Conservation (phyloP, 345 rosid genomes). For the Passiflora organensis region DNA sequence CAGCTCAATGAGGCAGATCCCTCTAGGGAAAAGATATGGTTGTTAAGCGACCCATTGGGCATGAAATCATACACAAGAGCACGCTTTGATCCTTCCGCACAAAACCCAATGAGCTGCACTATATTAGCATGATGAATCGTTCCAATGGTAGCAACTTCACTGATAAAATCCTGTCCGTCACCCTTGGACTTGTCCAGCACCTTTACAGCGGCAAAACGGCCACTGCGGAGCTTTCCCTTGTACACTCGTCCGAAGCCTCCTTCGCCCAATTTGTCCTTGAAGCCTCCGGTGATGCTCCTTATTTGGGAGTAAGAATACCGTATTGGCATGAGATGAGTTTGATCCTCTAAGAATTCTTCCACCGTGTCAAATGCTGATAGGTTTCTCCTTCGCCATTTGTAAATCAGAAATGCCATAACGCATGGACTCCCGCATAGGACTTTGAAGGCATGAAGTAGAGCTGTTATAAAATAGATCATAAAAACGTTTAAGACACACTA, state of each 20-base stretch:
- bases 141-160: conserved; percentile 3
- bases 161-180: conserved; percentile 1
- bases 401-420: not conserved
- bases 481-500: no score
- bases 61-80: conserved; percentile 2
- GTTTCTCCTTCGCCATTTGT: not conserved
- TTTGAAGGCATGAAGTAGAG: not conserved
- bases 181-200: not conserved
- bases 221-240: not conserved
- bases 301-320: not conserved
- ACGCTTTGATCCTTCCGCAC: not conserved
- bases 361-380: not conserved
- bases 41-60: conserved; percentile 1
- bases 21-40: not conserved
- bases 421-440: not conserved
- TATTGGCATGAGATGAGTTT: not conserved
- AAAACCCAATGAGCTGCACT: not conserved
- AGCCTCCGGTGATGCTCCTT: not conserved
- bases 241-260: conserved; percentile 2
- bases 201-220: not conserved
- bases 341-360: not conserved
- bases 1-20: not conserved
- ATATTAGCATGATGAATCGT: not conserved
- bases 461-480: not conserved
- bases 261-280: not conserved